Evolutionary conservation across 1,284 basidiomycete species (phyloP).

Genomic region (Ceraceosorus guamensis): DNA sequence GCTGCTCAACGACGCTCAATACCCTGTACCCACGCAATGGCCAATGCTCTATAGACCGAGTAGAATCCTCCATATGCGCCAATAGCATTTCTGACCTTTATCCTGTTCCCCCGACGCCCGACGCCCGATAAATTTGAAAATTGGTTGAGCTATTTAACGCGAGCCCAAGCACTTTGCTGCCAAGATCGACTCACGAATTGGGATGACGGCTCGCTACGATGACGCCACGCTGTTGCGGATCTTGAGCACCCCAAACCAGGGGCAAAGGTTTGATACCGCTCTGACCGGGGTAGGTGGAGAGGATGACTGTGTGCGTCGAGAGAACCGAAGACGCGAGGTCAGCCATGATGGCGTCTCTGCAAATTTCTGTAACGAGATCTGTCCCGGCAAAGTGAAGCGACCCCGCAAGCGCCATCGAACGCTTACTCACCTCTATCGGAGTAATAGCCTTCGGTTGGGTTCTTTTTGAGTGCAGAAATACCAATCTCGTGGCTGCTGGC

Average conservation of each 20-base stretch:
- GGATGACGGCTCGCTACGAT: conserved; percentile 81
- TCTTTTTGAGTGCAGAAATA: conserved; percentile 7
- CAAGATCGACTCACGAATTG: too few relatives aligned
- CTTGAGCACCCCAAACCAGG: conserved; percentile 71
- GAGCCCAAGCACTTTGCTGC: too few relatives aligned
- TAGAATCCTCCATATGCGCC: conserved; percentile 91
- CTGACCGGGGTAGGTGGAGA: conserved; percentile 40
- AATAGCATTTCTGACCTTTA: conserved; percentile 85
- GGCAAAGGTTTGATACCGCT: conserved; percentile 63
- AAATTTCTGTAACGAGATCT: too few relatives aligned
- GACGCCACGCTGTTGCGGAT: conserved; percentile 67
- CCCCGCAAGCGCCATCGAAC: conserved; percentile 6
- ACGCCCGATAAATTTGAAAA: conserved; percentile 39
- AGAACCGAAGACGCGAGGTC: background rate
- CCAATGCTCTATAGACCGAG: conserved; percentile 85
- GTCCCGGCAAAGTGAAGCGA: too few relatives aligned
- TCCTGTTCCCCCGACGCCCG: conserved; percentile 38
- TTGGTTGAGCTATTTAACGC: too few relatives aligned
- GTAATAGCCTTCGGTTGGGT: conserved; percentile 24
- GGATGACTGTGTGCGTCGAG: conserved; percentile 19
- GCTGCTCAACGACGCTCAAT: background rate
- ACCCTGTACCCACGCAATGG: conserved; percentile 57
- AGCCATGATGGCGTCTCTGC: conserved; percentile 2
- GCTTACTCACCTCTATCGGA: conserved; percentile 28
- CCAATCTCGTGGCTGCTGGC: background rate